These are phyloP conservation scores for Filobasidium wieringae DNA, from an alignment of 768 basidiomycete species.

Conservation along the genomic window DNA sequence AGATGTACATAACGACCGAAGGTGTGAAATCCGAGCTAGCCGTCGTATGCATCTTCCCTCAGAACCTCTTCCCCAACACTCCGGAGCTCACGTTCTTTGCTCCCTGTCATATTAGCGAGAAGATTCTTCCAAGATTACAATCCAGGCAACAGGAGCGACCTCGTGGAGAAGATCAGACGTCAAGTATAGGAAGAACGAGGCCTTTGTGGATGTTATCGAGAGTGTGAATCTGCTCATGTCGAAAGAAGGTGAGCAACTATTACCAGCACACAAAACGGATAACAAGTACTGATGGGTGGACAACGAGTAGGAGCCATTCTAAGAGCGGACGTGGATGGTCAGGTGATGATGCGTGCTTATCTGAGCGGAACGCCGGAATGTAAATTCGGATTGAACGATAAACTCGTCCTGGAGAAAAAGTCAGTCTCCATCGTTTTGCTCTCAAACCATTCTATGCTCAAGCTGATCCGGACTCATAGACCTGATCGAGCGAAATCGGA, in stretches of 20 bases:
- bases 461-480: neutral
- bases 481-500: slow-evolving; percentile 35
- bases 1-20: slow-evolving; percentile 96
- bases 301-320: slow-evolving; percentile 59
- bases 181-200: slow-evolving; percentile 99
- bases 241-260: slow-evolving; percentile 59
- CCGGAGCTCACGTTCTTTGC: neutral
- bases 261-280: neutral
- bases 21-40: slow-evolving; percentile 79
- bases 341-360: slow-evolving; percentile 96
- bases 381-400: slow-evolving; percentile 97
- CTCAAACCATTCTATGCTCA: neutral
- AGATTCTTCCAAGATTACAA: slow-evolving; percentile 92
- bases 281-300: neutral
- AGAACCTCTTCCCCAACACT: neutral
- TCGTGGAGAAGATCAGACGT: slow-evolving; percentile 93
- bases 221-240: slow-evolving; percentile 94
- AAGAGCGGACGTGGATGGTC: slow-evolving; percentile 94
- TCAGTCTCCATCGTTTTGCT: slow-evolving; percentile 32
- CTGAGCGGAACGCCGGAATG: slow-evolving; percentile 94
- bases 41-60: slow-evolving; percentile 46
- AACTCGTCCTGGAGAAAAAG: slow-evolving; percentile 87
- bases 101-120: slow-evolving; percentile 48
- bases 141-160: slow-evolving; percentile 90
- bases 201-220: slow-evolving; percentile 99